Evolutionary conservation across 257 asterid genomes (phyloP), one percentile per base, ranked within the genome.

Genomic region (Ocimum tenuiflorum): DNA sequence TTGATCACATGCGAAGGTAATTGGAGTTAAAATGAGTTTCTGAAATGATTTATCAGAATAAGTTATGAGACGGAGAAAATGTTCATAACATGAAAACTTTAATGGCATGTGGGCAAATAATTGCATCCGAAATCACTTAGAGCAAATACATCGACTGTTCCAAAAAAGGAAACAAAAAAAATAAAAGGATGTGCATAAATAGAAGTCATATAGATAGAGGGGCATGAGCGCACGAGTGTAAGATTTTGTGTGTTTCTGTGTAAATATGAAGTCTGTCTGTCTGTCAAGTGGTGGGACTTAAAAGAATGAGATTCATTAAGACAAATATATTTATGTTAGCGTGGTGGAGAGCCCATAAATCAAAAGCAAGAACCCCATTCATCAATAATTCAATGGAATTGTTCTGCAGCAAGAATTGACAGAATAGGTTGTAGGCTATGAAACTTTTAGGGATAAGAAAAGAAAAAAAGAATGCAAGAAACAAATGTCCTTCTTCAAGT

Each of bases 221-320:
- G 29, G 20, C 54, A 69, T 61, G 4, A 1, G 31, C 31, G 4
- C 31, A 51, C 51, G 71, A 54, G 67, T 65, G 66, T 12, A 29
- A 39, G 70, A 65, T 67, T 47, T 48, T 67, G 18, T 36, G 18
- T 36, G 62, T 47, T 48, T 67, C 13, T 36, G 18, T 36, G 62
- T 68, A 53, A 31, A n/a, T 53, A 38, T 71, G 39, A 71, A 63
- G 63, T 41, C 57, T 68, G 70, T 55, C 24, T 46, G 63, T 41
- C 57, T 68, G 70, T 55, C 24, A 39, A 78, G 77, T 78, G 81
- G 67, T 67, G 60, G 76, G 68, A 45, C 60, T 17, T 36, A 73
- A 35, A 76, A 65, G 85, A 80, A 76, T 68, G 75, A 48, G 75
- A 69, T 63, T 75, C 75, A 62, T 70, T 19, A 48, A 69, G 5